A percentile compares a stretch with the other conserved stretches of the same genome.
Conservation (phyloP, 805 yeast genomes). For the Saturnispora saitoi region DNA sequence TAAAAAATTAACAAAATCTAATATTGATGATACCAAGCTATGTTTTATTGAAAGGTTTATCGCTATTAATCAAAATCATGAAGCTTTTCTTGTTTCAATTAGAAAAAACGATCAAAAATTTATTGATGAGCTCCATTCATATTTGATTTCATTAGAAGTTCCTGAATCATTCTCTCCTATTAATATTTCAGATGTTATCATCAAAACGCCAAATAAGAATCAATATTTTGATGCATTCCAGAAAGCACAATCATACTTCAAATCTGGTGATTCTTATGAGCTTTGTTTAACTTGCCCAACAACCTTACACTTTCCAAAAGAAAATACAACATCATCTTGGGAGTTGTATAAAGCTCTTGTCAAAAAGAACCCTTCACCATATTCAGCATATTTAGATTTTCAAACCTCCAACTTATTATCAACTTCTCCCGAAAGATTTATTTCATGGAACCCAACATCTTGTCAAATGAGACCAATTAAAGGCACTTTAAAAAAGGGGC, state of each 20-base stretch:
- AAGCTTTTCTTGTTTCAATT: constrained; percentile 47
- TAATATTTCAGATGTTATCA: constrained; percentile 18
- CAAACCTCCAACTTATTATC: constrained; percentile 59
- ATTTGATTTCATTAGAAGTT: background rate
- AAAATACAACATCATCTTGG: constrained; percentile 50
- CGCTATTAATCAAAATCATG: constrained; percentile 39
- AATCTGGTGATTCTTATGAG: constrained; percentile 87
- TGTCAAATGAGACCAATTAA: constrained; percentile 92
- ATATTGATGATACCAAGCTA: constrained; percentile 66
- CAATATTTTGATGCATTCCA: constrained; percentile 48
- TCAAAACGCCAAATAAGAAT: constrained; percentile 42
- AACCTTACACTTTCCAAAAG: constrained; percentile 41
- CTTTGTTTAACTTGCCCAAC: constrained; percentile 81
- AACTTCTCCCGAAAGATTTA: constrained; percentile 90
- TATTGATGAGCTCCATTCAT: constrained; percentile 15
- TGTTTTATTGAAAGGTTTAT: constrained; percentile 62
- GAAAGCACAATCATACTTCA: constrained; percentile 57
- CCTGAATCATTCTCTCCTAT: background rate
- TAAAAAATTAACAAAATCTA: constrained; percentile 30
- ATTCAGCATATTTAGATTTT: constrained; percentile 71
- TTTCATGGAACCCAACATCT: constrained; percentile 56
- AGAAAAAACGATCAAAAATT: constrained; percentile 32
- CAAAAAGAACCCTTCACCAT: constrained; percentile 82
- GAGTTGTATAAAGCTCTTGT: constrained; percentile 67
- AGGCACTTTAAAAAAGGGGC: constrained; percentile 78